A percentile compares a stretch with the other conserved stretches of the same genome.
Evolutionary conservation across 1,284 basidiomycete species (phyloP).

Genomic region (Sanguinoderma infundibulare): DNA sequence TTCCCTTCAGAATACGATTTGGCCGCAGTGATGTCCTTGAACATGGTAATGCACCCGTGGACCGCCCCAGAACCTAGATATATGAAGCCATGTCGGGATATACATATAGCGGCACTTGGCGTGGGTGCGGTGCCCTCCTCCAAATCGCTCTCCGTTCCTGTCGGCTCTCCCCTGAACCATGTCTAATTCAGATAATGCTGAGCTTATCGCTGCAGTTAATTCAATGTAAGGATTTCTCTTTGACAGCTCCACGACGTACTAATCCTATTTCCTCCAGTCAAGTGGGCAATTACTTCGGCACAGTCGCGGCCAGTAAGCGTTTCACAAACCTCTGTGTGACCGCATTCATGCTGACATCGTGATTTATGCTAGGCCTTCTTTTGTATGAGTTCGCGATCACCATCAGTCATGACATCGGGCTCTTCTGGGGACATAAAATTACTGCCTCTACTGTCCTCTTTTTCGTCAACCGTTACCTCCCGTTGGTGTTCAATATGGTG

Average conservation of each 20-base stretch:
- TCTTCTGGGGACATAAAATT: constrained; percentile 11
- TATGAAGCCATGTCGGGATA: too few relatives aligned
- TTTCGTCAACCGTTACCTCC: constrained; percentile 11
- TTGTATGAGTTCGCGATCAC: constrained; percentile 12
- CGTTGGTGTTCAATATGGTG: neutral
- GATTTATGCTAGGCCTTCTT: neutral
- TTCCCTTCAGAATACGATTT: too few relatives aligned
- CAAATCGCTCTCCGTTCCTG: too few relatives aligned
- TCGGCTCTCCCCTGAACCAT: too few relatives aligned
- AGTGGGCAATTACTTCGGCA: neutral
- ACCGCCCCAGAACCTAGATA: too few relatives aligned
- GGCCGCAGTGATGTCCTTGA: too few relatives aligned
- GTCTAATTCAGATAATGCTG: neutral
- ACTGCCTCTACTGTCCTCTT: constrained; percentile 6
- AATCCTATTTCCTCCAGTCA: neutral
- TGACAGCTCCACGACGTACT: neutral
- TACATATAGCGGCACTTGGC: too few relatives aligned
- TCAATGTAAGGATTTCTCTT: neutral
- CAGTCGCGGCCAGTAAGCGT: neutral
- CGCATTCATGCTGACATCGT: neutral
- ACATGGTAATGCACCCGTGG: too few relatives aligned
- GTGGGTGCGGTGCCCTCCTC: too few relatives aligned
- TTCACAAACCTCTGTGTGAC: neutral
- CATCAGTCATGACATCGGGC: constrained; percentile 6
- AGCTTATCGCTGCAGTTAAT: neutral